Conservation (phyloP, 352 stramenopile species). For the Pythium pyrilobum region DNA sequence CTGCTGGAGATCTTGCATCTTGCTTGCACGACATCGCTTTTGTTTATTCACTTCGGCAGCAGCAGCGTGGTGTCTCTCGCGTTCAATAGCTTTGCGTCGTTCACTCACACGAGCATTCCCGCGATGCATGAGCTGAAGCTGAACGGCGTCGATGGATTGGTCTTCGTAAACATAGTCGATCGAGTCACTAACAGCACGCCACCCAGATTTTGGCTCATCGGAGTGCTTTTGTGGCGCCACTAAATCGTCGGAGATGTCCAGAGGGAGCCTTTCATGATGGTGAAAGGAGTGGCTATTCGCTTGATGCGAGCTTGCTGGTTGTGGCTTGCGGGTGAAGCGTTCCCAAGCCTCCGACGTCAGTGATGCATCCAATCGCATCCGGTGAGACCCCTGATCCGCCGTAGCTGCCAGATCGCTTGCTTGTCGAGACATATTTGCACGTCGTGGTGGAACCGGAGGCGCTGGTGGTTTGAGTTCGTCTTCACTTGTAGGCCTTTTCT, state of each 20-base stretch:
- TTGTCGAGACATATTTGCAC: no score
- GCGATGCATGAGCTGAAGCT: conserved; percentile 35
- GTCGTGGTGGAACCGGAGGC: no score
- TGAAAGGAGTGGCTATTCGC: not conserved
- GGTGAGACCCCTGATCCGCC: no score
- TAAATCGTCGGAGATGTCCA: not conserved
- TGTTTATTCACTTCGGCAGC: conserved; percentile 36
- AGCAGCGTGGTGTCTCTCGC: conserved; percentile 35
- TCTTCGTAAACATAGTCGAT: conserved; percentile 63
- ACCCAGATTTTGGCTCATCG: conserved; percentile 8
- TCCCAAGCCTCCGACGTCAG: not conserved
- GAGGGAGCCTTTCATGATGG: not conserved
- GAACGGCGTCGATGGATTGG: conserved; percentile 40
- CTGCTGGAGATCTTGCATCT: conserved; percentile 24
- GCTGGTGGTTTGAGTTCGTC: not conserved
- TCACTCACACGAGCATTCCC: conserved; percentile 15
- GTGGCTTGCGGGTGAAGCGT: conserved; percentile 1
- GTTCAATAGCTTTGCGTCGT: conserved; percentile 38
- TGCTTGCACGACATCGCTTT: conserved; percentile 18
- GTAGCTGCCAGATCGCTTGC: no score
- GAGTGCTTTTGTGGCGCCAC: no score
- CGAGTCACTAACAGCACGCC: conserved; percentile 36
- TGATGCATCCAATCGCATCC: no score
- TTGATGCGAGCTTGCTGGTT: not conserved
- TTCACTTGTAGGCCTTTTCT: not conserved